Base-by-base conservation (phyloP, 2,329 filamentous ascomycete genomes). In the Sordariomycetes sp. region DNA sequence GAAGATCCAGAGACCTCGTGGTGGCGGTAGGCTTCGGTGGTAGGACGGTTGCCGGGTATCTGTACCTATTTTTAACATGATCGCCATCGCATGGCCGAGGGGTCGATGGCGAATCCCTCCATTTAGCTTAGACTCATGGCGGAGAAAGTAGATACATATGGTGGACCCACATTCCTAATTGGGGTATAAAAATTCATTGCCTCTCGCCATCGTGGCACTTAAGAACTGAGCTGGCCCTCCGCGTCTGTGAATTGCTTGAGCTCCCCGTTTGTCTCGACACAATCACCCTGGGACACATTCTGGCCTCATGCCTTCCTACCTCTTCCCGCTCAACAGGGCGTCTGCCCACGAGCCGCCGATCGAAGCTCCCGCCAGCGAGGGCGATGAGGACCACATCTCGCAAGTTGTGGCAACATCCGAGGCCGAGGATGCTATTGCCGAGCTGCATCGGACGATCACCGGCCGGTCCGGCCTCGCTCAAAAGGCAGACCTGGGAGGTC, bases 361-460 rank as follows among this genome's bases (percentile, higher is more conserved):
- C 10, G n/a, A 8, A 24, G 39, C 39, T 7, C 39, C 39, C n/a
- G 45, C n/a, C 17, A 12, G 12, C 36, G 12, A 50, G n/a, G 22
- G 22, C 22, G 45, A 50, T 3, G 45, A 24, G 10, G 45, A 50
- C 45, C 45, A 24, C 6, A 50, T 20, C 45, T 50, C 45, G 3
- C 45, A 50, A 7, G 45, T 50, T 10, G 45, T 10, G 10, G 45
- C 22, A 6, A 50, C 45, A 10, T 10, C 10, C 22, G 45, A 50
- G 45, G 20, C n/a, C 20, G 45, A 50, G n/a, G 45, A 50, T 12
- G n/a, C 22, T 1, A 22, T 50, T 13, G 45, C 45, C n/a, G 45
- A 69, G 69, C 59, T 72, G 48, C 68, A 70, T 58, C 65, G 62
- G 51, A 65, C 70, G 42, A 67, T 63, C 54, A 72, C 70, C 0